Percentiles rank a stretch among this genome's conserved stretches.
These are phyloP conservation scores for Trypanosoma theileri DNA, from an alignment of 208 protist genomes.

Conservation along the genomic window DNA sequence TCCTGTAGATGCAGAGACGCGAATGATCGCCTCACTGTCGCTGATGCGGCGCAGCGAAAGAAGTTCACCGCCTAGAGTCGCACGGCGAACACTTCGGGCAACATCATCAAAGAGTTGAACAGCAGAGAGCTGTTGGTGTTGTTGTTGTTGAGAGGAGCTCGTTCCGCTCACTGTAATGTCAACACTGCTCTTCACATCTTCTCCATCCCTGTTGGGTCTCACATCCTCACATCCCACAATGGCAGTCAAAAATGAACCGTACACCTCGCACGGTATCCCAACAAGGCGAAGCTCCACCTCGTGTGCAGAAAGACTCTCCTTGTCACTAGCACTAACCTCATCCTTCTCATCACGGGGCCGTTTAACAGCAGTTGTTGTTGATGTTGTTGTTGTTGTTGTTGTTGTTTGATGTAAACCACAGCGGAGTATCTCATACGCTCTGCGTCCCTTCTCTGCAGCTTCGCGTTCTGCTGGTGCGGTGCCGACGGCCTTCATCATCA, in stretches of 20 bases:
- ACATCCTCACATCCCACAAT: background rate
- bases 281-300: slow-evolving; percentile 24
- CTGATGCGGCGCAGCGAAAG: slow-evolving; percentile 32
- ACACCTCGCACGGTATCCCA: slow-evolving; percentile 18
- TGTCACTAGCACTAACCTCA: background rate
- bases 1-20: slow-evolving; percentile 6
- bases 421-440: slow-evolving; percentile 26
- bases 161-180: no score
- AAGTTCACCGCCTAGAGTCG: slow-evolving; percentile 28
- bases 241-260: slow-evolving; percentile 2
- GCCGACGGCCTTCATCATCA: slow-evolving; percentile 24
- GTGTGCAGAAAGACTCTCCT: background rate
- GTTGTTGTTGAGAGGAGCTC: no score
- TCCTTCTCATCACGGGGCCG: background rate
- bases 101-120: slow-evolving; percentile 28
- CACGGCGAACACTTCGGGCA: slow-evolving; percentile 21
- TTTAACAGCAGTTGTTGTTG: background rate
- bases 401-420: background rate
- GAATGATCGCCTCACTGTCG: slow-evolving; percentile 27
- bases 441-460: slow-evolving; percentile 15
- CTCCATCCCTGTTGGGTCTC: background rate
- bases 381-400: background rate
- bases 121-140: background rate
- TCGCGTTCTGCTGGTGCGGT: slow-evolving; percentile 1
- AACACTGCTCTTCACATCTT: background rate